Evolutionary conservation across 2,329 filamentous ascomycete genomes (phyloP), one percentile per base, ranked within the genome.

Genomic region (Neophaeococcomyces mojaviensis): DNA sequence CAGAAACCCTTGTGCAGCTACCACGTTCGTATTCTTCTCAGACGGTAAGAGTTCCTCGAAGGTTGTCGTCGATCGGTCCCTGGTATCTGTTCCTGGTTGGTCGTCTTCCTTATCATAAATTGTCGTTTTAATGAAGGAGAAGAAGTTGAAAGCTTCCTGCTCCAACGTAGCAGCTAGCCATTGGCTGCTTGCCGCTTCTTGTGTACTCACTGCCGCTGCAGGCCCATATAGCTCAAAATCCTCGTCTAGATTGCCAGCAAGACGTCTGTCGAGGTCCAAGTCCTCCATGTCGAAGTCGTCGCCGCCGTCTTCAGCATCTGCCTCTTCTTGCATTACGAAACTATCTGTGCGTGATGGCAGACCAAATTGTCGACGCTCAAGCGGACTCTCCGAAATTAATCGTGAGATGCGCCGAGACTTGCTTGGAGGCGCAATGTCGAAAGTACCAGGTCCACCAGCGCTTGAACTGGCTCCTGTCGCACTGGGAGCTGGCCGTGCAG

Each of bases 1-100:
- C 66, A 84, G 78, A 59, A 87, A 83, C 0, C 81, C 86, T 61
- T 88, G 84, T 2, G 84, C 81, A 7, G 83, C 85, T 10, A 87
- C 79, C 24, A 77, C 68, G 30, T 70, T 73, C 34, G 62, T 69
- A 24, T 76, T 78, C 34, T 70, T 64, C 8, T 59, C 59, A 0
- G 79, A 74, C n/a, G 77, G 71, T 36, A 92, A 77, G 8, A 95
- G 66, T 39, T 79, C 68, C 37, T 82, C 78, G 58, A 96, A 94
- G 0, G 73, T 67, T 19, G 51, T 46, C 16, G 38, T 52, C 26
- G 48, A 41, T 32, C 56, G 54, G 22, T 41, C 54, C n/a, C n/a
- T n/a, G n/a, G n/a, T n/a, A n/a, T 48, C 47, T n/a, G 49, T 40
- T 15, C n/a, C 41, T 5, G 28, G 22, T 15, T 20, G 37, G 7